Base-by-base conservation (phyloP, 2,329 filamentous ascomycete genomes). In the Verticillium tricorpus region DNA sequence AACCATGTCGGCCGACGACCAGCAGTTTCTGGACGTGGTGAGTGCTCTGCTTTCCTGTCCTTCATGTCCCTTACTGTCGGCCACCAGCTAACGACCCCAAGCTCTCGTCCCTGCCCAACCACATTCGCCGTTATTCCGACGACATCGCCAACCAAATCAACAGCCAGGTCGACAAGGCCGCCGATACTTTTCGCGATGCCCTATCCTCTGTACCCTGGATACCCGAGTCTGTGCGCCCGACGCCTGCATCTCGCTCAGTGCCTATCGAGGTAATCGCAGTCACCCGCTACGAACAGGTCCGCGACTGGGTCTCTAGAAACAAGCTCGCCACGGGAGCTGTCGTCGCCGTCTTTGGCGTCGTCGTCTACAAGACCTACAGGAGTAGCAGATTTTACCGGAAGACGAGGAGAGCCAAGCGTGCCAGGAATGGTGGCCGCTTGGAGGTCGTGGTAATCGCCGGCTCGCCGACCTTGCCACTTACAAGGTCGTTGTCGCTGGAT, bases 401-500 rank as follows among this genome's bases (percentile, higher is more conserved):
- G 72, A 84, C 83, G 60, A 85, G 94, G 66, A 86, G 92, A 65
- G 95, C 93, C 12, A 89, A 84, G 76, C 87, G 90, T 61, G 91
- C 92, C 3, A 83, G 84, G 58, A 96, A 92, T 77, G 95, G 95
- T 28, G 92, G 91, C 4, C 85, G 95, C 60, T 87, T 89, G 66
- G 95, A 99, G 75, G 94, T 98, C 5, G 80, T 87, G 72, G 90
- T 98, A 32, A 85, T 98, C 65, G 93, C 93, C 25, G 94, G 94
- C n/a, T 93, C 92, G 22, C 90, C 92, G 2, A 86, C 89, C 58
- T 88, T 96, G 69, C 90, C 93, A 17, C 82, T 97, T 70, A 94
- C 92, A 7, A 89, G 89, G 70, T 92, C 92, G 12, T 80, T 98
- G 60, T 88, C 92, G 2, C 77, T 93, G 57, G 95, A 99, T 71